These are phyloP conservation scores for Garcia nutans DNA, from an alignment of 345 rosid genomes.

Conservation along the genomic window DNA sequence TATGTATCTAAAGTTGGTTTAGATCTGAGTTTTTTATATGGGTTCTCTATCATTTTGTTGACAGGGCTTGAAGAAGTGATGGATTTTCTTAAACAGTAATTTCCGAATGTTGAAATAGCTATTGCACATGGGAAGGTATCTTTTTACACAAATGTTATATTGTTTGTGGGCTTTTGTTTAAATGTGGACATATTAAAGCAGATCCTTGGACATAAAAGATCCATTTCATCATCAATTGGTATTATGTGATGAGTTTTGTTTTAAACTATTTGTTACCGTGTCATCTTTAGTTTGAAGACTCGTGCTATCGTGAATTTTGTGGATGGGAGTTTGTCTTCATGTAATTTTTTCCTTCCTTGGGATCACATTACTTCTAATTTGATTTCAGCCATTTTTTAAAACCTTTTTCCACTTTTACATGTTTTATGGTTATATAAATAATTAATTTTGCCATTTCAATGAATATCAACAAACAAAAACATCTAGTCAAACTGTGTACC, in stretches of 20 bases:
- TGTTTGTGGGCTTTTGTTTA: not conserved
- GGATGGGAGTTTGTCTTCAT: not conserved
- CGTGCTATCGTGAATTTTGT: not conserved
- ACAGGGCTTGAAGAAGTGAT: slow-evolving; percentile 88
- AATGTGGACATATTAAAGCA: not conserved
- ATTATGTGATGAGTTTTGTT: slow-evolving; percentile 3
- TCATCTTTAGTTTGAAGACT: not conserved
- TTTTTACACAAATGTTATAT: not conserved
- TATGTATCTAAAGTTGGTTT: slow-evolving; percentile 8
- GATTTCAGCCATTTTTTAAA: not conserved
- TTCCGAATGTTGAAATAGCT: slow-evolving; percentile 73
- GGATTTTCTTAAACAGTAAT: slow-evolving; percentile 71
- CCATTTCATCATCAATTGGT: not conserved
- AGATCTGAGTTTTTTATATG: slow-evolving; percentile 10
- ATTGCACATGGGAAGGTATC: slow-evolving; percentile 92
- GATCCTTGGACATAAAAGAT: not conserved
- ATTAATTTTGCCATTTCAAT: not conserved
- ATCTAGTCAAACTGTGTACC: not conserved
- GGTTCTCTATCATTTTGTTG: slow-evolving; percentile 19
- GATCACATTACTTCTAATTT: not conserved
- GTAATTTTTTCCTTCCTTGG: not conserved
- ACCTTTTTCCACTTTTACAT: not conserved
- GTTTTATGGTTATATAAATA: not conserved
- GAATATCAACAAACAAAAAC: not conserved
- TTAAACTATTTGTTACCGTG: not conserved